A percentile compares a stretch with the other conserved stretches of the same genome.
Conservation (phyloP, 73 alveolate genomes). For the Paramecium primaurelia region DNA sequence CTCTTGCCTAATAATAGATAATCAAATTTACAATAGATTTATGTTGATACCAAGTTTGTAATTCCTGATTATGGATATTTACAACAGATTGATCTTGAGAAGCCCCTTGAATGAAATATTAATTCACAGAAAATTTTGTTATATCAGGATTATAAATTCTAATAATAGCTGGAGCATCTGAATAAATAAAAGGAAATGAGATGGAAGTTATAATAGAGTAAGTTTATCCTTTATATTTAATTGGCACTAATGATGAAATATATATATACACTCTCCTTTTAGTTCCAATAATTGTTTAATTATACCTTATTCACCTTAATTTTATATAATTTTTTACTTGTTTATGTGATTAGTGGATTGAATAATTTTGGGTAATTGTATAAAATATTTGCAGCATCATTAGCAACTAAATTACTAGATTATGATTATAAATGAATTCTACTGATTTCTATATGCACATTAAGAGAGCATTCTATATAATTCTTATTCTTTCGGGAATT, state of each 20-base stretch:
- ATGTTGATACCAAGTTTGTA: not conserved
- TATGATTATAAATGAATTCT: not conserved
- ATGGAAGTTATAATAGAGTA: conserved; percentile 3
- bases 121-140: not conserved
- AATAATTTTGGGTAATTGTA: not conserved
- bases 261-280: conserved; percentile 20
- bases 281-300: not conserved
- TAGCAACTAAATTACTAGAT: not conserved
- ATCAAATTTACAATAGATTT: not conserved
- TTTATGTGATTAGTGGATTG: not conserved
- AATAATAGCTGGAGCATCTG: not conserved
- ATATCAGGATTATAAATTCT: not conserved
- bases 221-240: not conserved
- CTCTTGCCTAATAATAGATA: not conserved
- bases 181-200: conserved; percentile 1
- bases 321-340: not conserved
- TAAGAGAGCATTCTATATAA: not conserved
- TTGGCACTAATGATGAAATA: not conserved
- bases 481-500: conserved; percentile 13
- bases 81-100: conserved; percentile 1
- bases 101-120: not conserved
- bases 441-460: conserved; percentile 10
- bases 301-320: not conserved
- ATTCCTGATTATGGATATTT: not conserved
- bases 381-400: conserved; percentile 32